phyloP scores from a whole-genome alignment of 768 basidiomycete genomes.

The Termitomyces eurrhizus region DNA sequence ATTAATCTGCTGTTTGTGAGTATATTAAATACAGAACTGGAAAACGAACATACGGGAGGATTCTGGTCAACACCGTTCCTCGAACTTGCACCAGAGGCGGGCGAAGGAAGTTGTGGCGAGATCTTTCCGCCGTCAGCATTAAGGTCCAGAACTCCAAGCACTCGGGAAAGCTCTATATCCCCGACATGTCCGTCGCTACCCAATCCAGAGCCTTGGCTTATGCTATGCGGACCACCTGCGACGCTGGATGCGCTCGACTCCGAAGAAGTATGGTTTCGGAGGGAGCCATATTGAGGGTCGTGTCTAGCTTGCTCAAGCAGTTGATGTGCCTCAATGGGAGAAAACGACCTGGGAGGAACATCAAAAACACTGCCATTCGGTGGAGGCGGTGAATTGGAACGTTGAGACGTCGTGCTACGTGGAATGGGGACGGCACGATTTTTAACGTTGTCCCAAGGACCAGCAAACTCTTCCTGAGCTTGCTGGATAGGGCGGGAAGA shows the following conservation, averaged over 20 bases:
- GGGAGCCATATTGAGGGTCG: slow-evolving; percentile 11
- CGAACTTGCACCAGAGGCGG: slow-evolving; percentile 60
- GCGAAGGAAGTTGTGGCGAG: slow-evolving; percentile 76
- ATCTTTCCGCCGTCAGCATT: slow-evolving; percentile 51
- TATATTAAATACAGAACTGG: not conserved
- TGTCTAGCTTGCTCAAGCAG: slow-evolving; percentile 13
- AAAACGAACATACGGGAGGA: slow-evolving; percentile 61
- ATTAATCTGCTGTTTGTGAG: slow-evolving; percentile 60
- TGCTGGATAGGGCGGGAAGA: slow-evolving; percentile 4
- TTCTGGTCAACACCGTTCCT: slow-evolving; percentile 76
- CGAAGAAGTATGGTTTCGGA: slow-evolving; percentile 9
- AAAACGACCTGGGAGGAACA: slow-evolving; percentile 12
- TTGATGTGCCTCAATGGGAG: slow-evolving; percentile 17
- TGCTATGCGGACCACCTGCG: slow-evolving; percentile 21
- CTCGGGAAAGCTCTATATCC: slow-evolving; percentile 32
- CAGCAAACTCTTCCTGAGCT: too few species aligned
- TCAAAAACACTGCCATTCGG: slow-evolving; percentile 8
- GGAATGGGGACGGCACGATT: slow-evolving; percentile 1
- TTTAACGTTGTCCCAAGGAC: too few species aligned
- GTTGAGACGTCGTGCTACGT: slow-evolving; percentile 28
- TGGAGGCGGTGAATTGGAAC: slow-evolving; percentile 30
- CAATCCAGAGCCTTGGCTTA: slow-evolving; percentile 8
- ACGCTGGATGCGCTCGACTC: slow-evolving; percentile 31
- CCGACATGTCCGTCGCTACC: slow-evolving; percentile 14
- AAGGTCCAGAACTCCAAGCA: slow-evolving; percentile 47